Evolutionary conservation across 2,329 filamentous ascomycete genomes (phyloP).

Genomic region (Aspergillus sclerotialis): DNA sequence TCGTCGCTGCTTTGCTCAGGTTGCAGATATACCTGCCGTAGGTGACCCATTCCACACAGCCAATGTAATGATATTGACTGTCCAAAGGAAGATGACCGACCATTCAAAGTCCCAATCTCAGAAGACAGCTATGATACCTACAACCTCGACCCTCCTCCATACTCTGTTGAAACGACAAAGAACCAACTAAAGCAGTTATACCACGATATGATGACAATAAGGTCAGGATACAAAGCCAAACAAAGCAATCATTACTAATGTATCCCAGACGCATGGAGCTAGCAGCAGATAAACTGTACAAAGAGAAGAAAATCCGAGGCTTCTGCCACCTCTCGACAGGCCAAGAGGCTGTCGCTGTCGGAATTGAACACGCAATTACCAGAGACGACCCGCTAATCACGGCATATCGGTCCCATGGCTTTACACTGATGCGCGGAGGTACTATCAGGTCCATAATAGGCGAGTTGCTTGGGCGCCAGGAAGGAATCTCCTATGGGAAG

Average conservation of each 20-base stretch:
- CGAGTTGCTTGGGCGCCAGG: conserved; percentile 83
- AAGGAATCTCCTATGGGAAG: conserved; percentile 94
- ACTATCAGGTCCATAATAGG: conserved; percentile 84
- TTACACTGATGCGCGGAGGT: conserved; percentile 87
- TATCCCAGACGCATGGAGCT: conserved; percentile 84
- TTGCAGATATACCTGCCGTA: conserved; percentile 11
- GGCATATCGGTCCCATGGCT: conserved; percentile 95
- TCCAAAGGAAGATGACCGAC: conserved; percentile 75
- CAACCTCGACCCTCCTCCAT: conserved; percentile 86
- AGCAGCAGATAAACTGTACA: conserved; percentile 92
- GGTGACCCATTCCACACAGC: not conserved
- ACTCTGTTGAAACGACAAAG: conserved; percentile 85
- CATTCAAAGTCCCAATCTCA: conserved; percentile 78
- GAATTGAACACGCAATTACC: conserved; percentile 88
- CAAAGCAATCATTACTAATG: not conserved
- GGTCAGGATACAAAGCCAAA: conserved; percentile 49
- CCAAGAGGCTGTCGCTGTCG: conserved; percentile 90
- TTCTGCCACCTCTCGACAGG: conserved; percentile 97
- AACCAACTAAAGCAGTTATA: conserved; percentile 95
- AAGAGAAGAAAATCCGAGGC: conserved; percentile 97
- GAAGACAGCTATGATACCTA: conserved; percentile 98
- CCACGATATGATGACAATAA: conserved; percentile 84
- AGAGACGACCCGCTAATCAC: conserved; percentile 90
- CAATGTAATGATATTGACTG: no score
- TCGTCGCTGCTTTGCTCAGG: conserved; percentile 11